Percentiles rank a stretch among this genome's conserved stretches.
These are phyloP conservation scores for Heracleum sosnowskyi DNA, from an alignment of 129 eudicot species.

Conservation along the genomic window DNA sequence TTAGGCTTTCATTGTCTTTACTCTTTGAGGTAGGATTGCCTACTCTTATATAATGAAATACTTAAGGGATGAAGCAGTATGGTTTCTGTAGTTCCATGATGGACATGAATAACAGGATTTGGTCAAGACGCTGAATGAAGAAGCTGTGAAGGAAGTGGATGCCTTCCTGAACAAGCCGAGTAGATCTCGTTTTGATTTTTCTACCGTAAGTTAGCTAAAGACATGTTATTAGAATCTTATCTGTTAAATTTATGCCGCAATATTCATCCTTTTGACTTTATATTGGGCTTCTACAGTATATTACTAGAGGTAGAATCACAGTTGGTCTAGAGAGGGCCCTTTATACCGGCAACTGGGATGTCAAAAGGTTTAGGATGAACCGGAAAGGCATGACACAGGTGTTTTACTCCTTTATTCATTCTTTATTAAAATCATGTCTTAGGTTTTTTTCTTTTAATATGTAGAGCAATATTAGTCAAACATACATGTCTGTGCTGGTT, in stretches of 20 bases:
- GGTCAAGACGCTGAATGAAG: slow-evolving; percentile 74
- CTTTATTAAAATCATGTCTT: not conserved
- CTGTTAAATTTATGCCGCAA: not conserved
- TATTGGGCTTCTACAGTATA: slow-evolving; percentile 27
- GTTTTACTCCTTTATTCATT: slow-evolving; percentile 5
- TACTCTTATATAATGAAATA: not conserved
- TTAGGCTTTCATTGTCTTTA: slow-evolving; percentile 33
- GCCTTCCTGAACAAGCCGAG: slow-evolving; percentile 30
- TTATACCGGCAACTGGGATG: slow-evolving; percentile 89
- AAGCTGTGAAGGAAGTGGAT: slow-evolving; percentile 29
- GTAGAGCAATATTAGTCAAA: slow-evolving; percentile 5
- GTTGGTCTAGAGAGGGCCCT: slow-evolving; percentile 70
- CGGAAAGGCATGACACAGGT: slow-evolving; percentile 95
- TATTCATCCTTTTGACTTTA: not conserved
- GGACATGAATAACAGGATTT: slow-evolving; percentile 48
- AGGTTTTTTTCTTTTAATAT: not conserved
- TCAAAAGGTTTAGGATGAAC: slow-evolving; percentile 67
- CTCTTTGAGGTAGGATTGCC: slow-evolving; percentile 62
- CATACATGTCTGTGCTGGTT: slow-evolving; percentile 30
- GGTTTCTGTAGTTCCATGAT: not conserved
- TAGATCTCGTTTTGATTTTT: slow-evolving; percentile 65
- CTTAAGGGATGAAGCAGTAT: not conserved
- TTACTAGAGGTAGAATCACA: slow-evolving; percentile 48
- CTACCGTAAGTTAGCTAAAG: slow-evolving; percentile 37
- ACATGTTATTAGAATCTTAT: not conserved